phyloP scores from a whole-genome alignment of 164 flowering plant species.

The Magnolia kwangsiensis region DNA sequence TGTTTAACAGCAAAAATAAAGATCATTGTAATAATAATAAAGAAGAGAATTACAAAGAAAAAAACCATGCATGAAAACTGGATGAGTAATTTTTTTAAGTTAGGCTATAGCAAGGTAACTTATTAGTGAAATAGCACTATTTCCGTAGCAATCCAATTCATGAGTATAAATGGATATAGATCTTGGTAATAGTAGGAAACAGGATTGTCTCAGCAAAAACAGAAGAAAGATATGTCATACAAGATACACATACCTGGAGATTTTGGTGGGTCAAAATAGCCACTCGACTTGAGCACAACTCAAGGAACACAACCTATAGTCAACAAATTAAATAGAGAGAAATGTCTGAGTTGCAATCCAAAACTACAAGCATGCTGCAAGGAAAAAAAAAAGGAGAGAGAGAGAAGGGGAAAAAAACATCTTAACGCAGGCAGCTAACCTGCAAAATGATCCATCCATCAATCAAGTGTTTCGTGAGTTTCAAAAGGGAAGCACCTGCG shows the following conservation, averaged over 20 bases:
- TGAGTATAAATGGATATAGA: not conserved
- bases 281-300: slow-evolving; percentile 71
- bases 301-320: slow-evolving; percentile 81
- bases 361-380: not conserved
- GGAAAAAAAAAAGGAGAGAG: not conserved
- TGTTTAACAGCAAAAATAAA: slow-evolving; percentile 24
- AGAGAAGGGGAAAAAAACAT: not conserved
- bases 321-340: not conserved
- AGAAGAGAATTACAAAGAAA: not conserved
- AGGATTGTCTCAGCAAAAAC: not conserved
- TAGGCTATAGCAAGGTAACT: not conserved
- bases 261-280: slow-evolving; percentile 62
- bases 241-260: slow-evolving; percentile 43
- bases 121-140: not conserved
- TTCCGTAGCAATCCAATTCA: not conserved
- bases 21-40: not conserved
- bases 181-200: not conserved
- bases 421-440: slow-evolving; percentile 37
- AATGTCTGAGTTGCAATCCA: not conserved
- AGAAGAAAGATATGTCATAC: not conserved
- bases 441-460: slow-evolving; percentile 26
- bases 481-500: slow-evolving; percentile 67
- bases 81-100: not conserved
- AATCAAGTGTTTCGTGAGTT: slow-evolving; percentile 30
- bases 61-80: not conserved